Conservation (phyloP, 2,329 filamentous ascomycete species). For the Aspergillus fumigatus region DNA sequence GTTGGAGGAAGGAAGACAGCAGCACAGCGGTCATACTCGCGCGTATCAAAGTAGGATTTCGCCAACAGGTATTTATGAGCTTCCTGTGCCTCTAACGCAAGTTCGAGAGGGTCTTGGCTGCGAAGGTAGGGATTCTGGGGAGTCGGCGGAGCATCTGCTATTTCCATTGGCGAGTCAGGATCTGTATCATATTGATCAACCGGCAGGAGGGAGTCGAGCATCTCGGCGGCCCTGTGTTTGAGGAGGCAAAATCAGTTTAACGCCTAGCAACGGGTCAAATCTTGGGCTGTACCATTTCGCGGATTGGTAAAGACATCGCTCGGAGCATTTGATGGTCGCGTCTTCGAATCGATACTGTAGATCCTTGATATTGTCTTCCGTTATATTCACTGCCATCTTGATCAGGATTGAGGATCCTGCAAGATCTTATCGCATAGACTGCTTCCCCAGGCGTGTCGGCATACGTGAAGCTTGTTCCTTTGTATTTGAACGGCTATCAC, state of each 20-base stretch:
- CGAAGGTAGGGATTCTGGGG: conserved; percentile 48
- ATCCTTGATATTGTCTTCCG: conserved; percentile 46
- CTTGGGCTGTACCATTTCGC: conserved; percentile 72
- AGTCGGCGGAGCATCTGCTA: conserved; percentile 45
- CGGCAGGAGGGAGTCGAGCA: conserved; percentile 73
- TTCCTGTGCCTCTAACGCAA: conserved; percentile 71
- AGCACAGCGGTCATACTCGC: conserved; percentile 90
- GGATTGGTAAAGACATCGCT: conserved; percentile 91
- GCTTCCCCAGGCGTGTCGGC: background rate
- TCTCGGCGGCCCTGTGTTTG: conserved; percentile 75
- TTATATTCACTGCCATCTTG: conserved; percentile 33
- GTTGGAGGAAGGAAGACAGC: conserved; percentile 81
- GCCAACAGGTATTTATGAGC: conserved; percentile 80
- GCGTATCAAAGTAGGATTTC: conserved; percentile 91
- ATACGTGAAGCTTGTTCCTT: background rate
- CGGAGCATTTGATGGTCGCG: conserved; percentile 84
- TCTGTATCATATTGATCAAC: conserved; percentile 56
- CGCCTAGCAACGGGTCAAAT: background rate
- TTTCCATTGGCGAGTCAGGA: conserved; percentile 56
- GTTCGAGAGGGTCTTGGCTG: conserved; percentile 67
- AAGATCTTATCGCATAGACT: conserved; percentile 3
- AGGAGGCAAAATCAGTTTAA: conserved; percentile 9
- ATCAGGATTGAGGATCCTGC: background rate
- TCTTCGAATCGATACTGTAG: conserved; percentile 73
- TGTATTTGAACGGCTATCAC: background rate